Base-by-base conservation (phyloP, 768 basidiomycete genomes). In the Suillus alpinus region DNA sequence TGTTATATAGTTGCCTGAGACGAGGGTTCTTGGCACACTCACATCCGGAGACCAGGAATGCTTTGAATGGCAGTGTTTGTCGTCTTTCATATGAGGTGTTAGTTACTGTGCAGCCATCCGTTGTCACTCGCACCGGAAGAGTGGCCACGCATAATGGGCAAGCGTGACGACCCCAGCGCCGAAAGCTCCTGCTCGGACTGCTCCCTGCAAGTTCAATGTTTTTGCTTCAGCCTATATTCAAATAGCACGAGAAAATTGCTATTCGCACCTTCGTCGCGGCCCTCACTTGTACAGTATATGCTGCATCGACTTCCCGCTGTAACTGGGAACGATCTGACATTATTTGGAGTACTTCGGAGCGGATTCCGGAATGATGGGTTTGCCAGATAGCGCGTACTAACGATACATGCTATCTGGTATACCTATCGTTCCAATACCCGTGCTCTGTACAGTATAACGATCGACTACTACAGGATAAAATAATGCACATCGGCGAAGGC, bases 1-100 rank as follows among this genome's bases (percentile, higher is more conserved):
- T 20, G 31, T 43, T 47, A 47, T 14, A 26, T 56, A 32, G 29
- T 10, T 51, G 58, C 31, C 34, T 37, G 51, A 37, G 7, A 9
- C 34, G 31, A 29, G 20, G 13, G 9, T 37, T 26, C 53, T 37
- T 26, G 53, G 31, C 43, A 50, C 26, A 79, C 85, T 66, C 68
- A 92, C 92, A 86, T 59, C 84, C 81, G 34, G 86, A 85, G 7
- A 92, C 82, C 5, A 94, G 74, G 70, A 92, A 94, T 1, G 81
- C 85, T 72, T 95, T 95, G 79, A 93, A 85, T 3, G 89, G 83
- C 20, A 92, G 78, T 0, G 91, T 89, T 72, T 93, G 92, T 23
- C 88, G 85, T 63, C 92, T 93, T 63, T 52, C 59, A 37, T 26
- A 39, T 59, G 37, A 32, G 61, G 29, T 36, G 26, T 61, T 34